Percentiles rank a stretch among this genome's conserved stretches.
Evolutionary conservation across 139 green algal species (phyloP).

Genomic region (Tetraselmis striata): DNA sequence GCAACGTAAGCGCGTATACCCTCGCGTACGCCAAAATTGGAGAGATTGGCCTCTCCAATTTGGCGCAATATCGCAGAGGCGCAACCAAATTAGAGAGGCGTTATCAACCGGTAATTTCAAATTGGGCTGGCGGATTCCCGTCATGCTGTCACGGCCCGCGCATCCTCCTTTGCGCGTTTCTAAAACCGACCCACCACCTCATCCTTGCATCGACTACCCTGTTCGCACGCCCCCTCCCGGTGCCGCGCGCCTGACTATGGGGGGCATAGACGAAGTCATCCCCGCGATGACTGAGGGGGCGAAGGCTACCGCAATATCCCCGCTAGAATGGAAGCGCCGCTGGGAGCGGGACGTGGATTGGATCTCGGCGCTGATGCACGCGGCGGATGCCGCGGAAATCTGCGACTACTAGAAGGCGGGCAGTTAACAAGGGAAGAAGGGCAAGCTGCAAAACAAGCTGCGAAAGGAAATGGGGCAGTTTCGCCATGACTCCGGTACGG

Average conservation of each 20-base stretch:
- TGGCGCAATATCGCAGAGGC: neutral
- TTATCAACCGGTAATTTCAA: conserved; percentile 1
- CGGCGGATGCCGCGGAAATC: neutral
- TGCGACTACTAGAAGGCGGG: neutral
- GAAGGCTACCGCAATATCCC: neutral
- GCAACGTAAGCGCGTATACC: neutral
- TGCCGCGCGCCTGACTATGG: neutral
- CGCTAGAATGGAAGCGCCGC: neutral
- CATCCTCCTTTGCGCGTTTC: neutral
- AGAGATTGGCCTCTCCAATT: neutral
- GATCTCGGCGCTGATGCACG: neutral
- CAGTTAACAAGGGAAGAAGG: neutral
- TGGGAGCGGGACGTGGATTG: neutral
- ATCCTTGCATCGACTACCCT: too few species aligned
- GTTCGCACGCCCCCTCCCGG: too few species aligned
- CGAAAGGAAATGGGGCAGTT: neutral
- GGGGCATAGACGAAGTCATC: neutral
- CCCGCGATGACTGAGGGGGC: neutral
- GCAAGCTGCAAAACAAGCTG: neutral
- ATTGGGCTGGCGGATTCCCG: neutral
- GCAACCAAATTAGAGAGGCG: neutral
- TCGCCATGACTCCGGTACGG: neutral
- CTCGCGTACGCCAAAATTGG: neutral
- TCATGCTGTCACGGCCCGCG: neutral
- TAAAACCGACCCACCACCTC: neutral